Base-by-base conservation (phyloP, 495 filamentous ascomycete genomes). In the Choiromyces venosus region DNA sequence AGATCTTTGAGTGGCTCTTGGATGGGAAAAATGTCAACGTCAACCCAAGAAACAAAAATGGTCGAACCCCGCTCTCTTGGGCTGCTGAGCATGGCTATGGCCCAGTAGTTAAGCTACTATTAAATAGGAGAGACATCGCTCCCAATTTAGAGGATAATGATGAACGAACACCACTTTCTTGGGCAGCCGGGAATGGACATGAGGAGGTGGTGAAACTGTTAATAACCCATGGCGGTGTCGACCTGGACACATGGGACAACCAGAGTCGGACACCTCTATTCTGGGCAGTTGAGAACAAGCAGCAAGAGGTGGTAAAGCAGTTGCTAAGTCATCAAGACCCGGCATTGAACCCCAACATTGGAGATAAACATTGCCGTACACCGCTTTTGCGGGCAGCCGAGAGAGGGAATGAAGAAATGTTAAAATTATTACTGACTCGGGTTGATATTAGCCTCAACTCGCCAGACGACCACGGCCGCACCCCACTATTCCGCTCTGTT, bases 11-110 rank as follows among this genome's bases (percentile, higher is more conserved):
- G n/a, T 66, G 68, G 14, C 65, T 69, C 16, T 36, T 76, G 35
- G 39, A 35, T 19, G 37, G 35, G 18, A 37, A 65, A 29, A 25
- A 25, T 9, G 61, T 70, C 65, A 61, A 70, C 29, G 46, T 66
- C 40, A 56, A 65, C 35, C 7, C 38, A 16, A 35, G 36, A 21
- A 44, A 67, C 40, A 37, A 72, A 39, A 33, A n/a, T 29, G 56
- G 74, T 29, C 64, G 71, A 35, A 76, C 56, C 29, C 36, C 67
- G 14, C 74, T 76, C 36, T 68, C 74, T 33, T 74, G 38, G 67
- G 67, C 71, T 18, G 66, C 66, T 4, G 42, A 61, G 16, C 16
- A 38, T 33, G 66, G 71, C 10, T 64, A 71, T 16, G 67, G 70
- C 37, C 3, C n/a, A 29, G 67, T 44, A 19, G 64, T 75, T 67